These are phyloP conservation scores for Cryptococcus sp. DNA, from an alignment of 1,284 basidiomycete genomes.

Conservation along the genomic window DNA sequence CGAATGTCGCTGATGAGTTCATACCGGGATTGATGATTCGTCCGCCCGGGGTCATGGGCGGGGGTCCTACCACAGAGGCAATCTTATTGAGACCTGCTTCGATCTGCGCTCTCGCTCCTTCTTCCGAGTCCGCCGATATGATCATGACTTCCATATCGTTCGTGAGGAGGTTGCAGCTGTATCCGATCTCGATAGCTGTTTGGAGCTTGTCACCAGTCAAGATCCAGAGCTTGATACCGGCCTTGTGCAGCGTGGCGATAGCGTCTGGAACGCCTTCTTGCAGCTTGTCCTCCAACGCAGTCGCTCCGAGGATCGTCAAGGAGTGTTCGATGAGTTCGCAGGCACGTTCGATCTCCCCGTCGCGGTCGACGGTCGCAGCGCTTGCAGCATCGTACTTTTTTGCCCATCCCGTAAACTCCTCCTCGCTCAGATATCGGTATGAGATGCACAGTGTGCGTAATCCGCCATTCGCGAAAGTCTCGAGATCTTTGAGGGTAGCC, in stretches of 20 bases:
- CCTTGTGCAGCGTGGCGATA: constrained; percentile 85
- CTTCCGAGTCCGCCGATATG: constrained; percentile 76
- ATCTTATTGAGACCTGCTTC: constrained; percentile 95
- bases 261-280: constrained; percentile 96
- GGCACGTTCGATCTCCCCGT: constrained; percentile 87
- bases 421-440: constrained; percentile 74
- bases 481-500: constrained; percentile 81
- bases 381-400: constrained; percentile 77
- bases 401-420: constrained; percentile 84
- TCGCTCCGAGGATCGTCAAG: constrained; percentile 83
- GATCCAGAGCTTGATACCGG: constrained; percentile 93
- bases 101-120: constrained; percentile 78
- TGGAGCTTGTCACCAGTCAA: constrained; percentile 87
- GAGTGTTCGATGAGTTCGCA: constrained; percentile 81
- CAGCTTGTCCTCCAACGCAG: constrained; percentile 93
- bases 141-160: constrained; percentile 93
- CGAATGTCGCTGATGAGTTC: constrained; percentile 61
- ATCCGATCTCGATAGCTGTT: constrained; percentile 95
- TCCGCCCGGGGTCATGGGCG: constrained; percentile 23
- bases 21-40: constrained; percentile 35
- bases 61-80: constrained; percentile 69
- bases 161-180: constrained; percentile 89
- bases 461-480: constrained; percentile 89
- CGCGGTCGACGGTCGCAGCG: constrained; percentile 73
- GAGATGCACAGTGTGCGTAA: constrained; percentile 89